Percentiles rank a stretch among this genome's conserved stretches.
Conservation (phyloP, 176 grass and related monocot genomes). For the Carex kokanica region DNA sequence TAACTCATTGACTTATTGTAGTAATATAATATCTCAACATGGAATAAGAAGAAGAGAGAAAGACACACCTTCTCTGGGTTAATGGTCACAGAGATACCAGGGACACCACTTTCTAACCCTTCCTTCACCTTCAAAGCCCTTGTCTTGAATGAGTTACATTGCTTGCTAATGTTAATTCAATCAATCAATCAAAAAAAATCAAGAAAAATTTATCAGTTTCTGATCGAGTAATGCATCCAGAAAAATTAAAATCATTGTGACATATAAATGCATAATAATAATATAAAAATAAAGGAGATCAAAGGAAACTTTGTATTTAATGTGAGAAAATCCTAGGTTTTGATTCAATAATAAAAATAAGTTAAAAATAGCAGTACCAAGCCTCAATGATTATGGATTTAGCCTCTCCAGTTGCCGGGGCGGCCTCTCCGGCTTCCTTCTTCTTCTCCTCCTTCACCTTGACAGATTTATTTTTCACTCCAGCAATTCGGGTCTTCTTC, state of each 20-base stretch:
- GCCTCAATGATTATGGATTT: constrained; percentile 16
- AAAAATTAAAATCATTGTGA: neutral
- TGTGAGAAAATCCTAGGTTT: no score
- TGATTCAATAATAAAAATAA: no score
- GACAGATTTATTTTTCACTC: no score
- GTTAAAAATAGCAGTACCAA: neutral
- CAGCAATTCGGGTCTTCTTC: constrained; percentile 10
- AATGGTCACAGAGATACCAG: constrained; percentile 48
- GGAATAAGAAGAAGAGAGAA: neutral
- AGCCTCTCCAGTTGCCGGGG: neutral
- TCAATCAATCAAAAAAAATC: neutral
- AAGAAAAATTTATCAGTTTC: neutral
- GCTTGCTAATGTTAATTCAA: constrained; percentile 40
- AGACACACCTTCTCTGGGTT: constrained; percentile 70
- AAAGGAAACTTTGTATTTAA: no score
- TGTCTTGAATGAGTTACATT: constrained; percentile 66
- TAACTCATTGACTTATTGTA: neutral
- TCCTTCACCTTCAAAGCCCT: constrained; percentile 68
- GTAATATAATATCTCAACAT: neutral
- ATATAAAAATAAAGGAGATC: neutral
- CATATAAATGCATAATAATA: no score
- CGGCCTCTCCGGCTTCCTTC: neutral
- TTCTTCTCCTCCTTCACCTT: neutral
- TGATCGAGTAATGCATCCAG: neutral
- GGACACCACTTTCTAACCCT: constrained; percentile 51